Evolutionary conservation across 164 flowering plant species (phyloP).

Genomic region (Annona cherimola): DNA sequence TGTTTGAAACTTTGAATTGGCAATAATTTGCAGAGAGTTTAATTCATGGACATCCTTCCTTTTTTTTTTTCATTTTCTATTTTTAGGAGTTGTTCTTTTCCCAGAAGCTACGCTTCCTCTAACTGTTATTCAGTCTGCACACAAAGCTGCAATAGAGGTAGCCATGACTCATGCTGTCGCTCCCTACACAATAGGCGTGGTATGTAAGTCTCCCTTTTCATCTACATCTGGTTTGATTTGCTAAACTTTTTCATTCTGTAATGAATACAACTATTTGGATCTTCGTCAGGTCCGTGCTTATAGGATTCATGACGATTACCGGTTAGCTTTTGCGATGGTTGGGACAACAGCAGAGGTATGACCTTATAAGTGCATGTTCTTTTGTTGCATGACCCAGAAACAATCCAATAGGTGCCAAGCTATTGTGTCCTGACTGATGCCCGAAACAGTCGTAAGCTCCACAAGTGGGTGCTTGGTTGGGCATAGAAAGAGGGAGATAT

Average conservation of each 20-base stretch:
- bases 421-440: no score
- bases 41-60: neutral
- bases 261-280: neutral
- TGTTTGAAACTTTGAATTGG: neutral
- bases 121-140: slow-evolving; percentile 61
- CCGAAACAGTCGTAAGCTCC: no score
- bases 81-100: slow-evolving; percentile 79
- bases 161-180: slow-evolving; percentile 63
- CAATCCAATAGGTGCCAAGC: no score
- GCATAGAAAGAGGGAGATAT: no score
- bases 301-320: slow-evolving; percentile 32
- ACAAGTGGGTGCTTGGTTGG: no score
- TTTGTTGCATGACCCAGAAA: neutral
- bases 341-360: slow-evolving; percentile 97
- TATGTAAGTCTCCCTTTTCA: slow-evolving; percentile 33
- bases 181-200: slow-evolving; percentile 80
- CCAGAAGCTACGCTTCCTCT: slow-evolving; percentile 91
- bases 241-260: neutral
- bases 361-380: neutral
- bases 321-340: slow-evolving; percentile 35
- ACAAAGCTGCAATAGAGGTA: slow-evolving; percentile 61
- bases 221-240: slow-evolving; percentile 2
- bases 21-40: neutral
- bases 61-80: no score
- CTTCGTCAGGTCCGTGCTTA: slow-evolving; percentile 53